Percentiles rank a stretch among this genome's conserved stretches.
Evolutionary conservation across 73 alveolate genomes (phyloP).

Genomic region (Loxodes magnus): DNA sequence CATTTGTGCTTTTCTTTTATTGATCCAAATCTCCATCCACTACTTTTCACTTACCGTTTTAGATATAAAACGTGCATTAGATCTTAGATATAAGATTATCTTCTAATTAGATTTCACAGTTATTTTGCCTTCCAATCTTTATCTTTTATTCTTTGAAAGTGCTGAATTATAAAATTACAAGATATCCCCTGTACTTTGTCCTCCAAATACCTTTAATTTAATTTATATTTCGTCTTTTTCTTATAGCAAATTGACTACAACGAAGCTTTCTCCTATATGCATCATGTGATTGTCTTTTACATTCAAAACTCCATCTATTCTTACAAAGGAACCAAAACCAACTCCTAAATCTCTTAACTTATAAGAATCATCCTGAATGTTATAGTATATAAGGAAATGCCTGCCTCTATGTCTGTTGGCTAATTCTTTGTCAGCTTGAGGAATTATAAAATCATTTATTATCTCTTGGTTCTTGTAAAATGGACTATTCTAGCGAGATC

Average conservation of each 20-base stretch:
- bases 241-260: slow-evolving; percentile 41
- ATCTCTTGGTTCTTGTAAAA: slow-evolving; percentile 33
- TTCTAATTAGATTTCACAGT: slow-evolving; percentile 58
- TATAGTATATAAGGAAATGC: slow-evolving; percentile 45
- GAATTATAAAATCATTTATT: slow-evolving; percentile 51
- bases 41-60: slow-evolving; percentile 31
- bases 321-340: slow-evolving; percentile 84
- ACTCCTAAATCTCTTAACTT: slow-evolving; percentile 63
- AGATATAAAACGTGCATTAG: slow-evolving; percentile 44
- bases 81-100: slow-evolving; percentile 64
- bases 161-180: neutral
- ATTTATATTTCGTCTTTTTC: slow-evolving; percentile 28
- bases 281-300: slow-evolving; percentile 63
- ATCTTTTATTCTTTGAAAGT: slow-evolving; percentile 2
- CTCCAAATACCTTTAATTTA: slow-evolving; percentile 30
- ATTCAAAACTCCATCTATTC: slow-evolving; percentile 45
- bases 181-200: slow-evolving; percentile 40
- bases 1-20: slow-evolving; percentile 50
- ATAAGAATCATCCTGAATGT: slow-evolving; percentile 30
- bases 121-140: slow-evolving; percentile 43
- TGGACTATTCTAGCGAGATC: no score
- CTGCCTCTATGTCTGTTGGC: slow-evolving; percentile 42
- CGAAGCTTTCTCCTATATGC: slow-evolving; percentile 76
- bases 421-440: slow-evolving; percentile 21
- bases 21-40: slow-evolving; percentile 66